These are phyloP conservation scores for Calonectria hongkongensis DNA, from an alignment of 2,329 filamentous ascomycete species.

Conservation along the genomic window DNA sequence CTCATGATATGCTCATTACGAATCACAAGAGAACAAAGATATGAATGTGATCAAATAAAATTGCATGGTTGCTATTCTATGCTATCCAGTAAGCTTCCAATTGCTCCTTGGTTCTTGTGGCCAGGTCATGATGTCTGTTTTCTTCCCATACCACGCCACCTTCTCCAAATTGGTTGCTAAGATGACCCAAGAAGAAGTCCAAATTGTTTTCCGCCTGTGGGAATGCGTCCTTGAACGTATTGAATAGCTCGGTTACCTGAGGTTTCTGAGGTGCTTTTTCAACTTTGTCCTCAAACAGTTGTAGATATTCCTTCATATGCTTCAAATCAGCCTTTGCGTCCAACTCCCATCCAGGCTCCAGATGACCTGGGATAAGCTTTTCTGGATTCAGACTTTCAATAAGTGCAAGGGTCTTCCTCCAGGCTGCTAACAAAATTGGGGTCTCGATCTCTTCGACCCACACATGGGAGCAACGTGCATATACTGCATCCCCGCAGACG, in stretches of 20 bases:
- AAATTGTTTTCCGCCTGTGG: conserved; percentile 5
- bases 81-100: conserved; percentile 1
- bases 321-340: background rate
- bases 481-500: background rate
- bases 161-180: conserved; percentile 16
- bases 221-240: conserved; percentile 11
- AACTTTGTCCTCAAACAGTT: background rate
- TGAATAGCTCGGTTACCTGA: background rate
- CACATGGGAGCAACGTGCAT: conserved; percentile 8
- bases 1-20: background rate
- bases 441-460: conserved; percentile 21
- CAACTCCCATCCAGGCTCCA: conserved; percentile 9
- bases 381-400: conserved; percentile 5
- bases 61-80: background rate
- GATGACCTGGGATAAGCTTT: conserved; percentile 1
- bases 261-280: conserved; percentile 3
- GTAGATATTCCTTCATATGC: conserved; percentile 13
- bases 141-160: conserved; percentile 8
- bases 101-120: background rate
- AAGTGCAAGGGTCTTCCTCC: background rate
- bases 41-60: background rate
- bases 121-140: background rate
- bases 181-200: conserved; percentile 7
- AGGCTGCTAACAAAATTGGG: background rate
- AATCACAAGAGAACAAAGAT: background rate